phyloP scores from a whole-genome alignment of 116 monocot species.

The Cymodocea nodosa region DNA sequence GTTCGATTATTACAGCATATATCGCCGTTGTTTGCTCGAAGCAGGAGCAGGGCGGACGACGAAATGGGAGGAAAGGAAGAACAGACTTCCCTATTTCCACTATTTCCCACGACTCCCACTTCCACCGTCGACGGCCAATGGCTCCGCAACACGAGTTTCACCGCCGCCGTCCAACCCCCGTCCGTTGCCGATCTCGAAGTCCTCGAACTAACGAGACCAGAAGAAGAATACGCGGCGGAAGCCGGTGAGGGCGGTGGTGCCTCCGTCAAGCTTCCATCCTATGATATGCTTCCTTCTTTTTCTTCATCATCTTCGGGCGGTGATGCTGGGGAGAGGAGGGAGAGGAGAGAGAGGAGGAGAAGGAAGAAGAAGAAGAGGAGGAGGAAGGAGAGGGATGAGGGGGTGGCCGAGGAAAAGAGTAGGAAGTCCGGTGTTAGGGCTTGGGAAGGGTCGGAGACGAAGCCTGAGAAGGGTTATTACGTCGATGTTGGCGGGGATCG shows the following conservation, averaged over 20 bases:
- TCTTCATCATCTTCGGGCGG: conserved; percentile 17
- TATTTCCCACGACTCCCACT: conserved; percentile 27
- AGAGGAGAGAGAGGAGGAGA: conserved; percentile 14
- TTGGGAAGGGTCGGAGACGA: conserved; percentile 29
- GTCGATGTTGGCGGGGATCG: conserved; percentile 69
- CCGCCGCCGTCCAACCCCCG: conserved; percentile 18
- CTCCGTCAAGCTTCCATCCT: neutral
- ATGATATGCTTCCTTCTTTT: conserved; percentile 29
- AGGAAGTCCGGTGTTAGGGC: conserved; percentile 47
- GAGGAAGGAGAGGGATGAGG: conserved; percentile 20
- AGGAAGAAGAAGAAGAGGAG: conserved; percentile 18
- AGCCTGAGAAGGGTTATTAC: conserved; percentile 58
- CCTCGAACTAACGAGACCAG: conserved; percentile 2
- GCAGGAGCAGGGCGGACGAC: too few species aligned
- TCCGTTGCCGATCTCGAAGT: neutral
- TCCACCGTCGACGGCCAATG: conserved; percentile 23
- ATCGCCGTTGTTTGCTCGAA: too few species aligned
- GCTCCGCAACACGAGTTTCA: conserved; percentile 75
- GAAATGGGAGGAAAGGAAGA: conserved; percentile 6
- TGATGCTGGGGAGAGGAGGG: conserved; percentile 6
- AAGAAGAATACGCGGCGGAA: conserved; percentile 12
- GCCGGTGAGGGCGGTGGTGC: neutral
- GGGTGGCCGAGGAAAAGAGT: conserved; percentile 7
- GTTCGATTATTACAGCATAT: too few species aligned
- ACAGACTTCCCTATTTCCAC: conserved; percentile 25